These are phyloP conservation scores for Cubamyces sp. DNA, from an alignment of 768 basidiomycete genomes.

Conservation along the genomic window DNA sequence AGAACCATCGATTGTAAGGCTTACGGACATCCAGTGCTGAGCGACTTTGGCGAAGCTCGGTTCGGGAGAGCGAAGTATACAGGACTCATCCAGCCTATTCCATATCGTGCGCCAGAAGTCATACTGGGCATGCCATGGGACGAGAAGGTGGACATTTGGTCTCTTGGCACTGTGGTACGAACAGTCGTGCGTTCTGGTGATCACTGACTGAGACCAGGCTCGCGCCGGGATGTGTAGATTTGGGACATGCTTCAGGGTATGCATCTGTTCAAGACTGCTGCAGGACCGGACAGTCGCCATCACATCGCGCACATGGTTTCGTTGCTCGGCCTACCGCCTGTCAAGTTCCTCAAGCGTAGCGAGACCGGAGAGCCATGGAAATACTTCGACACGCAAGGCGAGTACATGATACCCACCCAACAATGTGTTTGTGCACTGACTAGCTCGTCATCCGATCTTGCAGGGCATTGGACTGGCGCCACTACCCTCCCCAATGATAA, in stretches of 20 bases:
- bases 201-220: background rate
- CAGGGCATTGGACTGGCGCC: constrained; percentile 22
- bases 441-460: background rate
- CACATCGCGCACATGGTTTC: constrained; percentile 27
- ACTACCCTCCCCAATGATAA: constrained; percentile 2
- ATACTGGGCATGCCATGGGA: constrained; percentile 34
- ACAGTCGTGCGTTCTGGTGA: background rate
- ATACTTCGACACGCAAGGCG: constrained; percentile 17
- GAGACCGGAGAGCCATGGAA: constrained; percentile 6
- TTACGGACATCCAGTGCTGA: constrained; percentile 25
- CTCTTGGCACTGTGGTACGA: constrained; percentile 35
- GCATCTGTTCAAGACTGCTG: constrained; percentile 16
- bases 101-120: constrained; percentile 38
- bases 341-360: constrained; percentile 20
- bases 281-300: constrained; percentile 3
- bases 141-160: constrained; percentile 38
- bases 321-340: constrained; percentile 25
- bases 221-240: background rate
- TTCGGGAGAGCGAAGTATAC: constrained; percentile 13
- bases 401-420: background rate
- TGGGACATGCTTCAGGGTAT: constrained; percentile 20
- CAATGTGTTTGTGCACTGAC: background rate
- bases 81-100: constrained; percentile 31
- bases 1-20: constrained; percentile 4
- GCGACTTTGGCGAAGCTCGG: constrained; percentile 33